Evolutionary conservation across 495 filamentous ascomycete species (phyloP).

Genomic region (Neurospora sp.): DNA sequence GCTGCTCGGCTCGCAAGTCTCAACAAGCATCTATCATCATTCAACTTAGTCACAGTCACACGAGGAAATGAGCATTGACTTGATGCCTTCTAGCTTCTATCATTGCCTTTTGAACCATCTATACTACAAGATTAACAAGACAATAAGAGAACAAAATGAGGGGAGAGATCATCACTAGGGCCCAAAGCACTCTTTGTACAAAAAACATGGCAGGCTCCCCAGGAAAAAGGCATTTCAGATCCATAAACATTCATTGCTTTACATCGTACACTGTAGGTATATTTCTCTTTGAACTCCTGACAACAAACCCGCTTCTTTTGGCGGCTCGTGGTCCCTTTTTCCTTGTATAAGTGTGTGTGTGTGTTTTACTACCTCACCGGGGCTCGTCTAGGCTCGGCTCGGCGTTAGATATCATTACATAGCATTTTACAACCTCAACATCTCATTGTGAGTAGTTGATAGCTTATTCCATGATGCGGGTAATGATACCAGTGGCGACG

Average conservation of each 20-base stretch:
- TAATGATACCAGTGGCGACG: slow-evolving; percentile 85
- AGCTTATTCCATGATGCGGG: slow-evolving; percentile 62
- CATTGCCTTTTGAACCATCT: slow-evolving; percentile 20
- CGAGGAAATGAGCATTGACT: background rate
- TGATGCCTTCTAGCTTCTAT: slow-evolving; percentile 6
- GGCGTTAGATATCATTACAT: background rate
- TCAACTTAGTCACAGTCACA: background rate
- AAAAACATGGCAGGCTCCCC: slow-evolving; percentile 8
- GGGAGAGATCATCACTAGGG: slow-evolving; percentile 16
- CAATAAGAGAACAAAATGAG: slow-evolving; percentile 22
- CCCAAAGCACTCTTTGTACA: slow-evolving; percentile 4
- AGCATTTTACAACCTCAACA: background rate
- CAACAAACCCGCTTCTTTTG: background rate
- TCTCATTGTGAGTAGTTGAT: background rate
- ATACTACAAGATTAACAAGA: slow-evolving; percentile 24
- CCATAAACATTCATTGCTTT: slow-evolving; percentile 13
- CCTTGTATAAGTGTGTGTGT: background rate
- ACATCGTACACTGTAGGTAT: slow-evolving; percentile 9
- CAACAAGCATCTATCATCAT: background rate
- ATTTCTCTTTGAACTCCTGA: background rate
- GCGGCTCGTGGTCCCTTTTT: background rate
- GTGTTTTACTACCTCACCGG: background rate
- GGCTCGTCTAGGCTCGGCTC: background rate
- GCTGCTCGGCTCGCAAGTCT: background rate
- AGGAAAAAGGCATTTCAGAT: slow-evolving; percentile 1